Evolutionary conservation across 768 basidiomycete genomes (phyloP), one percentile per base, ranked within the genome.

Genomic region (Boletus rubescentipes): DNA sequence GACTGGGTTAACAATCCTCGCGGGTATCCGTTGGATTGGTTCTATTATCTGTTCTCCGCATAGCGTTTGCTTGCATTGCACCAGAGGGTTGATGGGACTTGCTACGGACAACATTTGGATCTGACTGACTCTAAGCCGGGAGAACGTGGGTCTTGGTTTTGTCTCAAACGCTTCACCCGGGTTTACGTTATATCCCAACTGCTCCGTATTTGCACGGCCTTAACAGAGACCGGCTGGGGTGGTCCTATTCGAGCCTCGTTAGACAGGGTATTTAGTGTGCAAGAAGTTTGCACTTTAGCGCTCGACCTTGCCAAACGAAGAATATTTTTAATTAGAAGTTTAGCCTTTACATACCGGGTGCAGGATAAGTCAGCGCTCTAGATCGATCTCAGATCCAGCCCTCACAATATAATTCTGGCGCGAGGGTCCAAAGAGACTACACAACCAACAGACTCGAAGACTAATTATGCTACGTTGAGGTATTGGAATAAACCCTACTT

Each of bases 1-100:
- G 42, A 87, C 87, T 10, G 87, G 87, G 59, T 86, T 90, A 39
- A 50, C 50, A 57, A 41, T 49, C 29, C 62, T 63, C 47, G 46
- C 57, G 18, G 35, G 18, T 5, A 43, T 14, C 32, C 26, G 9
- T 10, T 42, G 42, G 2, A 31, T 23, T 5, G 37, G n/a, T 29
- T 42, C 31, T 43, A 43, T 21, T 7, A 20, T 30, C 2, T 46
- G 31, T 41, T 32, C 38, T 6, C 49, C 37, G 29, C 39, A 51
- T 18, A 32, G 1, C 15, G 14, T 37, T 26, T 49, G 21, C 36
- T 43, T 52, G 53, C 12, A 41, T 3, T 21, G 26, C 9, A 41
- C 30, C 3, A 8, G n/a, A 12, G 9, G 54, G 23, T 46, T 26
- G 50, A 57, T 9, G 34, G 53, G 49, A 9, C 31, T 55, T 49